Evolutionary conservation across 164 flowering plant species (phyloP).

Genomic region (Saururus chinensis): DNA sequence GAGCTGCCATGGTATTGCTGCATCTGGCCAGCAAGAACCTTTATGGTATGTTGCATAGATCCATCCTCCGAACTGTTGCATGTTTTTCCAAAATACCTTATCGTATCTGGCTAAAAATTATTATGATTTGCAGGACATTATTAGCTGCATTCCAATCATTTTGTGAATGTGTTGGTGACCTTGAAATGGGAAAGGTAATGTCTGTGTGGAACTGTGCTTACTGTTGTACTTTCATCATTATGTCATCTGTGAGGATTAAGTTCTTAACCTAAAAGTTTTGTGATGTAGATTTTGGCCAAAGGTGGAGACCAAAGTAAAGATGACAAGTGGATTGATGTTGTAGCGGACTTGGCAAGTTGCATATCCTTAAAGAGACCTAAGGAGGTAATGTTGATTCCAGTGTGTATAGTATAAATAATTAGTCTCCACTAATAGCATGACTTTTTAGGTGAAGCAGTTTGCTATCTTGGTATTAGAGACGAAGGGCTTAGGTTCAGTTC

Average conservation of each 20-base stretch:
- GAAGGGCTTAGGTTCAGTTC: too few species aligned
- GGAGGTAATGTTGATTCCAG: constrained; percentile 45
- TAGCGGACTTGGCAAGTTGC: constrained; percentile 83
- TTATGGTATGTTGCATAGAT: constrained; percentile 32
- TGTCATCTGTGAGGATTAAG: neutral
- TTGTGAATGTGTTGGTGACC: constrained; percentile 98
- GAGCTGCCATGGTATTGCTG: constrained; percentile 61
- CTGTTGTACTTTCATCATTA: neutral
- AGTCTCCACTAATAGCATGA: neutral
- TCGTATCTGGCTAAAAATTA: too few species aligned
- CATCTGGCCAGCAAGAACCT: constrained; percentile 68
- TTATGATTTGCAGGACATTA: constrained; percentile 42
- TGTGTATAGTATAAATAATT: neutral
- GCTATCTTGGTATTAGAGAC: too few species aligned
- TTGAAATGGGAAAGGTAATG: constrained; percentile 98
- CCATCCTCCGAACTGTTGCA: neutral
- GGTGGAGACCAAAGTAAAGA: constrained; percentile 67
- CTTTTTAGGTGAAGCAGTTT: neutral
- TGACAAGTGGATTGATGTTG: constrained; percentile 82
- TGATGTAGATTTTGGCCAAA: constrained; percentile 69
- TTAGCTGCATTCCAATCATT: constrained; percentile 84
- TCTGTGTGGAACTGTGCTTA: neutral
- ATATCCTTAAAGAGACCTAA: constrained; percentile 90
- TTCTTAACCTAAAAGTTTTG: neutral
- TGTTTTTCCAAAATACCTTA: neutral